Base-by-base conservation (phyloP, 2,329 filamentous ascomycete species). In the Stachybotrys chartarum region DNA sequence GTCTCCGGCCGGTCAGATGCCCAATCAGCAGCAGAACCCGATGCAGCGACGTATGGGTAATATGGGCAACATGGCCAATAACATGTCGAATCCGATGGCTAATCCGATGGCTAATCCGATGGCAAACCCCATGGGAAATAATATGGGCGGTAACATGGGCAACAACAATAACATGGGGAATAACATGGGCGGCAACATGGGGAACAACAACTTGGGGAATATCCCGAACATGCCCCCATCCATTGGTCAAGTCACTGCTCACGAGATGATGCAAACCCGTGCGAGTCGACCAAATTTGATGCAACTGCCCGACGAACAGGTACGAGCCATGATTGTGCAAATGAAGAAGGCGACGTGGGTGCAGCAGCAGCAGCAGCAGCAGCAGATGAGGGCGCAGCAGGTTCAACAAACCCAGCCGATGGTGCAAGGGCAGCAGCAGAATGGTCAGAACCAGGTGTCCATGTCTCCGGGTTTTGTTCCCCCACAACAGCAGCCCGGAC, bases 401-500 rank as follows among this genome's bases (percentile, higher is more conserved):
- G 70, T 59, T 14, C 67, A 42, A 14, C 35, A 70, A 60, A 71
- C 64, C n/a, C 72, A 65, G 54, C 66, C 66, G 1, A 70, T 72
- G 51, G 67, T 68, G 4, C 72, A 69, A 51, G 62, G 66, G 12
- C 67, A 70, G 18, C 55, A 62, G 49, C 65, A 70, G 48, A 66
- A 68, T 42, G 66, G 65, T 5, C 68, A 73, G 57, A 70, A 68
- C 30, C 73, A 74, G 30, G 73, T 78, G 65, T 7, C 76, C 31
- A 66, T 70, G 3, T 78, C 78, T 52, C 79, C 76, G 59, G 73
- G 73, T 3, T 80, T 80, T 55, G 79, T 80, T 59, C 78, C 81
- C 56, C 70, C 82, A 57, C 78, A 81, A 56, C 70, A 82, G 57
- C 80, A 80, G 56, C 77, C 74, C 50, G 81, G 80, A 73, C 81